Conservation (phyloP, 2,329 filamentous ascomycete genomes). For the Sordariomycetes sp. region DNA sequence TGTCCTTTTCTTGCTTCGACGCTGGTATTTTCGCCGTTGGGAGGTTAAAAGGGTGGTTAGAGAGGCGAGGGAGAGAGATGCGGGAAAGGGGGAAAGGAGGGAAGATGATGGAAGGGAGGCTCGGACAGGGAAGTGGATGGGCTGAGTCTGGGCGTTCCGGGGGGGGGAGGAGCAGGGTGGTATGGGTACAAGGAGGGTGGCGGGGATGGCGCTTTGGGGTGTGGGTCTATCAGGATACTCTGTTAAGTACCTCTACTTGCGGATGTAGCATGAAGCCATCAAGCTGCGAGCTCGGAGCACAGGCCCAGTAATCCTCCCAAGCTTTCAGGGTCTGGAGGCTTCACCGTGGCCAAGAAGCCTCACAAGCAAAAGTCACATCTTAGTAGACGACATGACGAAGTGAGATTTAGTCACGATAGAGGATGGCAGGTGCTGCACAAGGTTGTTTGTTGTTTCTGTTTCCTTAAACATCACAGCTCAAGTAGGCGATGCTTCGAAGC, state of each 20-base stretch:
- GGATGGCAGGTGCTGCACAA: too few species aligned
- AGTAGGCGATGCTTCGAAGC: too few species aligned
- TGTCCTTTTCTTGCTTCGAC: constrained; percentile 7
- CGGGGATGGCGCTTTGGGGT: not conserved
- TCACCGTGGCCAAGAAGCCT: too few species aligned
- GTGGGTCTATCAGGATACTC: not conserved
- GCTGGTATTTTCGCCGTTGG: constrained; percentile 6
- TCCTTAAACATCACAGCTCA: too few species aligned
- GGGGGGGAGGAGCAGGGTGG: constrained; percentile 1
- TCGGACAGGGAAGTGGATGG: constrained; percentile 7
- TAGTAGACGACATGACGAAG: too few species aligned
- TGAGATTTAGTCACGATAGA: too few species aligned
- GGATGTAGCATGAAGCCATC: not conserved
- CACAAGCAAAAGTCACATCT: too few species aligned
- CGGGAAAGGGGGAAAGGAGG: constrained; percentile 6
- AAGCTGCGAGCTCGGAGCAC: not conserved
- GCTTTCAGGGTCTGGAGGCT: too few species aligned
- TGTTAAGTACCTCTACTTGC: not conserved
- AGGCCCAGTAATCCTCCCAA: too few species aligned
- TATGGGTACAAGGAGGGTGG: constrained; percentile 1
- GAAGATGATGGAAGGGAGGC: constrained; percentile 6
- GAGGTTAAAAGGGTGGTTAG: constrained; percentile 11
- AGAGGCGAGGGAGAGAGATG: constrained; percentile 9
- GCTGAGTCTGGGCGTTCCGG: constrained; percentile 2
- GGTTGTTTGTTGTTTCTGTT: too few species aligned